Conservation (phyloP, 306 rosid species). For the cucumber (Cucumis sativus) region DNA sequence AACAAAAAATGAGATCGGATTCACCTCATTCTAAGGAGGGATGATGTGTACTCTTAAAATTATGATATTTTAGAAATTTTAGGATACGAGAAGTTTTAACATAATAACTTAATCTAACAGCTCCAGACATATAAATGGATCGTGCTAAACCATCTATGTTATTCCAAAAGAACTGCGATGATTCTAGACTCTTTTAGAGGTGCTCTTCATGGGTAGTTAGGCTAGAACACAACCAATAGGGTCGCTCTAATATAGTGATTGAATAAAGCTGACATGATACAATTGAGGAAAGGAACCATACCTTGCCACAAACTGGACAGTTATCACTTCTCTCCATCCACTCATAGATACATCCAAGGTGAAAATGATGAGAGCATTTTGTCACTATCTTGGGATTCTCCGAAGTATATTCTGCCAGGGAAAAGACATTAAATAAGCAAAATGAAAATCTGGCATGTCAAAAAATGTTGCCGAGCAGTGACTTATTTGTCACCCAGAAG, state of each 20-base stretch:
- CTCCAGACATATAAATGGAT: neutral
- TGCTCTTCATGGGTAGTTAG: neutral
- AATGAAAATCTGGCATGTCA: neutral
- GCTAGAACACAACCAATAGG: neutral
- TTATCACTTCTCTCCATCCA: constrained; percentile 99
- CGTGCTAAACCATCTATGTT: neutral
- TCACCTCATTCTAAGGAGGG: neutral
- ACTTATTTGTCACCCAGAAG: neutral
- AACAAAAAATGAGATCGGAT: neutral
- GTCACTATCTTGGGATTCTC: constrained; percentile 95
- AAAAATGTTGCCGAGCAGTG: neutral
- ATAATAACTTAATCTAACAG: neutral
- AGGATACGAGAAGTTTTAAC: neutral
- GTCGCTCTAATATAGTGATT: neutral
- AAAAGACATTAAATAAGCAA: constrained; percentile 10
- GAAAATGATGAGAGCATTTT: constrained; percentile 90
- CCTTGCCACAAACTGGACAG: constrained; percentile 99
- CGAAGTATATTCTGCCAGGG: constrained; percentile 57
- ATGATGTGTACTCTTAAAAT: neutral
- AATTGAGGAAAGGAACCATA: constrained; percentile 16
- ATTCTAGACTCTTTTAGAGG: neutral
- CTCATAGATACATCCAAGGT: constrained; percentile 97
- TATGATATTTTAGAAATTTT: neutral
- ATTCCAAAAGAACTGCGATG: neutral
- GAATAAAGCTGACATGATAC: neutral